phyloP scores from a whole-genome alignment of 2,329 filamentous ascomycete genomes.

The Sclerotinia glacialis region DNA sequence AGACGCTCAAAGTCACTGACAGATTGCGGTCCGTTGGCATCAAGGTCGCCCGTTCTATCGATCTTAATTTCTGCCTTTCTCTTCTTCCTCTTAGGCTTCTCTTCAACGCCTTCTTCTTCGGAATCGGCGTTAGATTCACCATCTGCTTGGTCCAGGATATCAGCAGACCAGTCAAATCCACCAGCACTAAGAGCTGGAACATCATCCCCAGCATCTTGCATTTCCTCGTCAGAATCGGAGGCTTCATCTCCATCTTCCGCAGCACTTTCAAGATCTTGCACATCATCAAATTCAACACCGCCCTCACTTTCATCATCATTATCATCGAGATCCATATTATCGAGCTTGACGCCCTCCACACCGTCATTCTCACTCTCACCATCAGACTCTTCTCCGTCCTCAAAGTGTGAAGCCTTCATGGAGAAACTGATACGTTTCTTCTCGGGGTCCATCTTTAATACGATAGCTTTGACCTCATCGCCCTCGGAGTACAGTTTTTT shows the following conservation, averaged over 20 bases:
- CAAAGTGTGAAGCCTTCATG: constrained; percentile 89
- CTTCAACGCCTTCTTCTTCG: constrained; percentile 43
- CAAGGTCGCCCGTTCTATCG: constrained; percentile 88
- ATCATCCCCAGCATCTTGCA: constrained; percentile 33
- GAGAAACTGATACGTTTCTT: constrained; percentile 84
- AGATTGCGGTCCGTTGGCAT: constrained; percentile 83
- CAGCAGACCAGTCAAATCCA: constrained; percentile 86
- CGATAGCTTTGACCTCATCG: constrained; percentile 87
- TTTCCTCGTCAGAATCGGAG: constrained; percentile 39
- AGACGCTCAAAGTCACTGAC: constrained; percentile 91
- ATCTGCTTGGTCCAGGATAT: constrained; percentile 56
- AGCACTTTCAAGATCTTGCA: constrained; percentile 45
- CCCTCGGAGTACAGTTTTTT: constrained; percentile 85
- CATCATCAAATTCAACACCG: constrained; percentile 35
- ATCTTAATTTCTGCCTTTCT: constrained; percentile 75
- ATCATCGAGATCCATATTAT: constrained; percentile 48
- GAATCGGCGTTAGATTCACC: constrained; percentile 46
- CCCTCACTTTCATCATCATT: constrained; percentile 45
- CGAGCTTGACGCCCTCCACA: constrained; percentile 45
- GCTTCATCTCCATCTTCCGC: constrained; percentile 33
- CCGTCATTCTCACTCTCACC: constrained; percentile 48
- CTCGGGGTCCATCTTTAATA: constrained; percentile 72
- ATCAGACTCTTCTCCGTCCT: constrained; percentile 53
- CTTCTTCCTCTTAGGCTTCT: constrained; percentile 60
- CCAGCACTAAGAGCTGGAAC: constrained; percentile 62